A percentile compares a stretch with the other conserved stretches of the same genome.
These are phyloP conservation scores for Testicularia cyperi DNA, from an alignment of 1,284 basidiomycete species.

Conservation along the genomic window DNA sequence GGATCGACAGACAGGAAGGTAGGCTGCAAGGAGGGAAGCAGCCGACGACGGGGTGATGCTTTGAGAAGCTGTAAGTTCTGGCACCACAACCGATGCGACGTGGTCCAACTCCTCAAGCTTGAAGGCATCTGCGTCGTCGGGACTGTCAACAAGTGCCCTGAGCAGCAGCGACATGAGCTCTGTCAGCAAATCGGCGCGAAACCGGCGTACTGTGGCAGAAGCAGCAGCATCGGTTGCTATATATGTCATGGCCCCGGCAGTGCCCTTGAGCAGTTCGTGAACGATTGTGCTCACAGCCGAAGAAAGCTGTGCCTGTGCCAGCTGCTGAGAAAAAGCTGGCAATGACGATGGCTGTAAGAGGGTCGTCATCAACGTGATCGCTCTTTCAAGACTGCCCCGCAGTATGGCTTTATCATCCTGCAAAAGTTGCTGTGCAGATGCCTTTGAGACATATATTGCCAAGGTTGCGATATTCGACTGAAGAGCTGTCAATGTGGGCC, in stretches of 20 bases:
- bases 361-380: neutral
- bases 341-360: neutral
- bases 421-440: no score
- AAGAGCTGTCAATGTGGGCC: constrained; percentile 3
- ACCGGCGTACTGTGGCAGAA: no score
- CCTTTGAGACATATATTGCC: no score
- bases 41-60: constrained; percentile 13
- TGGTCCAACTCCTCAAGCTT: constrained; percentile 7
- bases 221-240: no score
- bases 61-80: constrained; percentile 14
- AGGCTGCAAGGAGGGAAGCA: constrained; percentile 20
- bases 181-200: constrained; percentile 12
- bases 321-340: no score
- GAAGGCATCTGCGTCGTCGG: constrained; percentile 7
- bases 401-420: neutral
- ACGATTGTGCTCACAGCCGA: no score
- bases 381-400: neutral
- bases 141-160: constrained; percentile 7
- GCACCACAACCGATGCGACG: constrained; percentile 8
- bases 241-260: no score
- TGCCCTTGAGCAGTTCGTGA: constrained; percentile 1
- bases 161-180: constrained; percentile 20
- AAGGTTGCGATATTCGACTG: no score
- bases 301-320: no score
- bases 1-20: constrained; percentile 15